Base-by-base conservation (phyloP, 768 basidiomycete genomes). In the Tricholoma sp. region DNA sequence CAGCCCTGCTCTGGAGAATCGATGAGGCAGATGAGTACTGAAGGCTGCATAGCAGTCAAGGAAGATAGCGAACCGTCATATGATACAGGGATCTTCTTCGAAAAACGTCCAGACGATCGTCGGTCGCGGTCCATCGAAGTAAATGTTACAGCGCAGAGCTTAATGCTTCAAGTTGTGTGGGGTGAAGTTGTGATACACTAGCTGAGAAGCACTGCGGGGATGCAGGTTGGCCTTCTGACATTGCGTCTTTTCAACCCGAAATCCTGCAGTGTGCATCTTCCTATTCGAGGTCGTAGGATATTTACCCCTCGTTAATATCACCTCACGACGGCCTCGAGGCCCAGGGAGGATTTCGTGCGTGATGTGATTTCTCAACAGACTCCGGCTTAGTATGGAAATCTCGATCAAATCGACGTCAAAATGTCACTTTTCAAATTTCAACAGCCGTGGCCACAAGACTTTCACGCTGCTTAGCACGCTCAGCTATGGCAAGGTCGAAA, bases 251-350 rank as follows among this genome's bases (percentile, higher is more conserved):
- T 63, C 57, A 65, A 66, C 52, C 53, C 33, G 20, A 54, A 20
- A 55, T 51, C 50, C 45, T 50, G 52, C 39, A 57, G 42, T 41
- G 44, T 50, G 41, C 48, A 42, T 57, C 53, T 65, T 63, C 65
- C 67, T 53, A 60, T 63, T 59, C 49, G 58, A 65, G 67, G 45
- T 57, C 62, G 65, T 63, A 53, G 48, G 59, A 66, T 34, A 63
- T 29, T 50, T 55, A 61, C 62, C 56, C 53, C 60, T 61, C 58
- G 58, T 61, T 70, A 67, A 61, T 66, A 64, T 69, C 68, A 71
- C 71, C 63, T 70, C 65, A 59, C 65, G 62, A 60, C 58, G 41
- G 60, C 65, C 66, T 65, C 67, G 62, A 66, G 68, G 65, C 51
- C 28, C 32, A 18, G 29, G 53, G 52, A 36, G 3, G 20, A 41